Evolutionary conservation across 768 basidiomycete genomes (phyloP), one percentile per base, ranked within the genome.

Genomic region (Tricholoma bakamatsutake): DNA sequence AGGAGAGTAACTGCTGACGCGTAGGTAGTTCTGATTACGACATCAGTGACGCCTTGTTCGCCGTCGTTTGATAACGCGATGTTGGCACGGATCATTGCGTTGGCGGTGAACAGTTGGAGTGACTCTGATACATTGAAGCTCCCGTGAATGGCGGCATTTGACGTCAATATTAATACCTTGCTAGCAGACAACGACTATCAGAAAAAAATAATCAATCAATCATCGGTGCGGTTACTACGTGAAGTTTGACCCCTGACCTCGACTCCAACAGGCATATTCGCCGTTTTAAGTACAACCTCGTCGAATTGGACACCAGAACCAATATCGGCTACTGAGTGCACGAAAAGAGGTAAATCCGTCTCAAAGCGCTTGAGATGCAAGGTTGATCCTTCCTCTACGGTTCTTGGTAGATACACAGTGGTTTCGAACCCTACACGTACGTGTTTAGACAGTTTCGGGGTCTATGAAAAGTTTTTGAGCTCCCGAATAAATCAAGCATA

Each of bases 61-160:
- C 59, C 56, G 51, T 60, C 72, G 67, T 59, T 69, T 57, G 62
- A 54, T 43, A 84, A 56, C 21, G 64, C 69, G 24, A 83, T 74
- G 12, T 65, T 60, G 0, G 71, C 70, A 3, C 66, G 46, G 49
- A 86, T 73, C 2, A 50, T 65, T 1, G 70, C 71, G 58, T 83
- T 81, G 28, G 69, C 59, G 13, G 76, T 76, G 13, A 57, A 24
- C n/a, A 76, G 55, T 5, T 47, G 56, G n/a, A 76, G 64, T 17
- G 62, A 63, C 0, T 59, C 56, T 0, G 71, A 66, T 5, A 66
- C 62, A 27, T 73, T 72, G 68, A 80, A 82, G 35, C 57, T 63
- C 10, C 84, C 84, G 2, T 57, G 56, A 34, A 85, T 80, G 4
- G 59, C 61, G 12, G 72, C 73, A 46, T 81, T 83, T 6, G 70